These are phyloP conservation scores for Hymenoscyphus repandus DNA, from an alignment of 2,329 filamentous ascomycete species.

Conservation along the genomic window DNA sequence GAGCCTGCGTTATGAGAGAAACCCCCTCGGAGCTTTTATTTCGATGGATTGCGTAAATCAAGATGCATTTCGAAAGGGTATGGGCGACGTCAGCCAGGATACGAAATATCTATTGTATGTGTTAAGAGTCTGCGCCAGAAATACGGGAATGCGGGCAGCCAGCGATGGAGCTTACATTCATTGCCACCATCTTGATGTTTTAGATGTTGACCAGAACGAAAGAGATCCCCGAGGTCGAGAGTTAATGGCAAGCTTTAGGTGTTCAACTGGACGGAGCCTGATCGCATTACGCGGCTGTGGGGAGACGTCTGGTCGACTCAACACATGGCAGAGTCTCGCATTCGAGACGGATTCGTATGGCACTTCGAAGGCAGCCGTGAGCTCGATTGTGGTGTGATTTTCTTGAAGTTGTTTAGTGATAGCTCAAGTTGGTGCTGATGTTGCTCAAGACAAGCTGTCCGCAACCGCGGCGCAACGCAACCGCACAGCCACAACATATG, in stretches of 20 bases:
- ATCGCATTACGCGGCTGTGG: constrained; percentile 7
- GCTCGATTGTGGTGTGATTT: too few relatives aligned
- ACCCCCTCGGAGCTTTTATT: constrained; percentile 88
- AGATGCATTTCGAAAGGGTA: constrained; percentile 78
- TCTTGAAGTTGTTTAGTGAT: too few relatives aligned
- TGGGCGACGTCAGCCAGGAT: constrained; percentile 81
- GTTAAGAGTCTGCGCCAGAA: background rate
- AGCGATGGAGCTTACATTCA: constrained; percentile 20
- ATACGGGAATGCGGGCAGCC: background rate
- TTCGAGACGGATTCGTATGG: too few relatives aligned
- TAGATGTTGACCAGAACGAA: background rate
- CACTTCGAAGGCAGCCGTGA: too few relatives aligned
- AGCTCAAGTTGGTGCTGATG: too few relatives aligned
- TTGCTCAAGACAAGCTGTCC: too few relatives aligned
- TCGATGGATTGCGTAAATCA: constrained; percentile 84
- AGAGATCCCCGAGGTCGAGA: background rate
- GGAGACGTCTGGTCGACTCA: background rate
- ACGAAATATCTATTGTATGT: constrained; percentile 50
- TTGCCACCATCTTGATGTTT: constrained; percentile 15
- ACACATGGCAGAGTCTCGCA: background rate
- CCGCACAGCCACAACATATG: too few relatives aligned
- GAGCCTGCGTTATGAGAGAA: constrained; percentile 82
- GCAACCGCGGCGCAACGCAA: too few relatives aligned
- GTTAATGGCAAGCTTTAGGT: background rate
- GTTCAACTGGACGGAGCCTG: constrained; percentile 1